A percentile compares a stretch with the other conserved stretches of the same genome.
Conservation (phyloP, 2,329 filamentous ascomycete genomes). For the Fusarium sp. region DNA sequence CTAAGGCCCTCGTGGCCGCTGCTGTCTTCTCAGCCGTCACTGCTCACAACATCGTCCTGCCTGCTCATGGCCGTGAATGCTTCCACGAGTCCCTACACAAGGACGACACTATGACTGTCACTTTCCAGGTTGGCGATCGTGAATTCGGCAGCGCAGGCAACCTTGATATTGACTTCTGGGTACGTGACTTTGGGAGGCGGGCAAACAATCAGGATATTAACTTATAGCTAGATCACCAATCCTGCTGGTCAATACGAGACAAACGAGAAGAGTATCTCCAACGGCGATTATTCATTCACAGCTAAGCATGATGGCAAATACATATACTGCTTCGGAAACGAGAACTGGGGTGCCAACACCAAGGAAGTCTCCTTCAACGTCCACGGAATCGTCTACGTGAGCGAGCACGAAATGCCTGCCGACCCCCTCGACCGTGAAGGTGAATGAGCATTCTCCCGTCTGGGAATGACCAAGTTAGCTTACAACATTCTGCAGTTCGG, state of each 20-base stretch:
- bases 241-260: conserved; percentile 78
- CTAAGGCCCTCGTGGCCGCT: conserved; percentile 54
- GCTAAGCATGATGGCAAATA: conserved; percentile 87
- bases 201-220: conserved; percentile 22
- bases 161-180: conserved; percentile 97
- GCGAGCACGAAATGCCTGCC: conserved; percentile 81
- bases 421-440: conserved; percentile 93
- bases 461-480: not conserved
- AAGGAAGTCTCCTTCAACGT: conserved; percentile 99
- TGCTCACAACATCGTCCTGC: conserved; percentile 96
- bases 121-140: conserved; percentile 95
- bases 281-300: conserved; percentile 92
- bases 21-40: conserved; percentile 64
- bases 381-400: conserved; percentile 96
- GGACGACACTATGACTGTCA: conserved; percentile 98
- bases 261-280: conserved; percentile 82
- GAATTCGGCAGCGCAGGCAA: conserved; percentile 96
- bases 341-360: conserved; percentile 93
- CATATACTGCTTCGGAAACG: conserved; percentile 98
- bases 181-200: conserved; percentile 55
- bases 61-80: conserved; percentile 93
- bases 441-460: conserved; percentile 52
- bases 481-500: conserved; percentile 65
- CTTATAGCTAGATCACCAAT: conserved; percentile 71
- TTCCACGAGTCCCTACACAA: conserved; percentile 93